A percentile compares a stretch with the other conserved stretches of the same genome.
These are phyloP conservation scores for Aspergillus campestris DNA, from an alignment of 495 filamentous ascomycete species.

Conservation along the genomic window DNA sequence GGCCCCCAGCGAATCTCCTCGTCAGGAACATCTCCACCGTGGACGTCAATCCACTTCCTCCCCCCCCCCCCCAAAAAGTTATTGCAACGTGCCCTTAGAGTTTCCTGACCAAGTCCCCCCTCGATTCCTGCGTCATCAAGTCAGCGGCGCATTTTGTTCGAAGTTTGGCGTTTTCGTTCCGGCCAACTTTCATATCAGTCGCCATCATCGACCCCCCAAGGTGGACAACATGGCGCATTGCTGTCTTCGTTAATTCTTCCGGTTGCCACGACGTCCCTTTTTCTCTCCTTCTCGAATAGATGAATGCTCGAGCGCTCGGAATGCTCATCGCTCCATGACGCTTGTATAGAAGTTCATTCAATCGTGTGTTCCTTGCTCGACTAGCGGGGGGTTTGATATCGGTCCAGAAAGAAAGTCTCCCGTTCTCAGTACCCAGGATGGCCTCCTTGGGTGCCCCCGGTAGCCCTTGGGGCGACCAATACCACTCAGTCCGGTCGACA, in stretches of 20 bases:
- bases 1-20: no score
- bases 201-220: constrained; percentile 5
- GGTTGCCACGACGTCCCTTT: not conserved
- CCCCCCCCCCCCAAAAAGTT: constrained; percentile 1
- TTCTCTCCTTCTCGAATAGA: not conserved
- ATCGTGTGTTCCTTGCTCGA: no score
- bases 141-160: no score
- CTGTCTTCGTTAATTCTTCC: constrained; percentile 3
- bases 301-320: no score
- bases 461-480: constrained; percentile 21
- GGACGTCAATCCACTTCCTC: constrained; percentile 11
- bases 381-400: not conserved
- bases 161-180: no score
- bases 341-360: no score
- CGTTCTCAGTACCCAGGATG: constrained; percentile 15
- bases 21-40: constrained; percentile 1
- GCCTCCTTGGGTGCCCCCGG: constrained; percentile 18
- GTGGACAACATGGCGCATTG: constrained; percentile 7
- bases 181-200: not conserved
- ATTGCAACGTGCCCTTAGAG: constrained; percentile 4
- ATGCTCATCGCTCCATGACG: no score
- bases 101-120: no score
- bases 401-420: not conserved
- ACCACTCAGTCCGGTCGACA: constrained; percentile 17
- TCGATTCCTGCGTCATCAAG: no score